Conservation (phyloP, 2,329 filamentous ascomycete genomes). For the Pseudogymnoascus sp. region DNA sequence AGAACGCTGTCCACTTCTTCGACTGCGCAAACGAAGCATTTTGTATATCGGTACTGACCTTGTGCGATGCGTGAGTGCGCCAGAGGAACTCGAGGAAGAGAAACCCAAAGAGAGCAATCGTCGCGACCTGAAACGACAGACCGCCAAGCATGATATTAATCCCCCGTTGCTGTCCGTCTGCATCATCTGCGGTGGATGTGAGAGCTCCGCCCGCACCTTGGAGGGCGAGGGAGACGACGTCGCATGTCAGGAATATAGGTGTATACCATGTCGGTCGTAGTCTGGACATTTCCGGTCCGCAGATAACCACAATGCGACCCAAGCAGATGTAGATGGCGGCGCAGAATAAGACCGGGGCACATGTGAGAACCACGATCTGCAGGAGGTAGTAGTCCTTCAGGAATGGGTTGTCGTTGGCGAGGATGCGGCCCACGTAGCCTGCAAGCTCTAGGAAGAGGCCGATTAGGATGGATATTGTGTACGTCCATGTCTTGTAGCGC, state of each 20-base stretch:
- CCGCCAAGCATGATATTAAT: constrained; percentile 56
- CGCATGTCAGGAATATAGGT: constrained; percentile 54
- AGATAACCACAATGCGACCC: constrained; percentile 39
- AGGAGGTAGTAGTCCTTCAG: constrained; percentile 40
- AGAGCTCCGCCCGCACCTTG: constrained; percentile 53
- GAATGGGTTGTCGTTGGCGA: constrained; percentile 47
- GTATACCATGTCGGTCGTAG: constrained; percentile 41
- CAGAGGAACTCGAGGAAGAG: constrained; percentile 43
- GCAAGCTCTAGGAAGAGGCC: constrained; percentile 49
- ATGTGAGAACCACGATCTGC: constrained; percentile 54
- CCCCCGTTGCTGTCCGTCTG: constrained; percentile 29
- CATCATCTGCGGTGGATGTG: constrained; percentile 42
- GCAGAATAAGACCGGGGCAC: constrained; percentile 56
- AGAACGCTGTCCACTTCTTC: background rate
- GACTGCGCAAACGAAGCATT: background rate
- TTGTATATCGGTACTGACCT: background rate
- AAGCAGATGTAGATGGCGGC: constrained; percentile 57
- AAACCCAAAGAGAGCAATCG: constrained; percentile 45
- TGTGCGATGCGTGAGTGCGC: constrained; percentile 25
- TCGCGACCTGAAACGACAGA: constrained; percentile 51
- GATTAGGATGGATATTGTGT: constrained; percentile 41
- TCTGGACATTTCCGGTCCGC: constrained; percentile 41
- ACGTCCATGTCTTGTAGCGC: constrained; percentile 23
- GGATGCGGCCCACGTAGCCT: constrained; percentile 51
- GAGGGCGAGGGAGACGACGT: constrained; percentile 51